Conservation (phyloP, 371 early-diverging fungal species). For the Rhizopus stolonifer region DNA sequence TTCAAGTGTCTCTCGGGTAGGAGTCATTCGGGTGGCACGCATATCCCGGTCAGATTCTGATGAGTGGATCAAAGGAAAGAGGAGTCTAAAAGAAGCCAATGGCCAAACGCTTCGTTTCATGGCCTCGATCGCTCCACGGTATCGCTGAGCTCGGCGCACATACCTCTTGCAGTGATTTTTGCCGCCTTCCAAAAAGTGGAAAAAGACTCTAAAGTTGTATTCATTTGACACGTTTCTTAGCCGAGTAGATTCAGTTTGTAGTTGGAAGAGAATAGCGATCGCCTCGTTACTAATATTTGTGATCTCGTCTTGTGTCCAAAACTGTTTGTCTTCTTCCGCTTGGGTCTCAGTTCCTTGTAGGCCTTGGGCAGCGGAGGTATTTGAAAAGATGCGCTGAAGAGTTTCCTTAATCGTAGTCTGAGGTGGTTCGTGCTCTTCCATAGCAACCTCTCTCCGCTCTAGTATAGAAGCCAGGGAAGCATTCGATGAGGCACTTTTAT, state of each 20-base stretch:
- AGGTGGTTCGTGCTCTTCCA: background rate
- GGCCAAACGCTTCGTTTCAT: slow-evolving; percentile 39
- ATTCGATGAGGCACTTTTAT: slow-evolving; percentile 2
- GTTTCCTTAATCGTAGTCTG: background rate
- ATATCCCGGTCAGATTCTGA: background rate
- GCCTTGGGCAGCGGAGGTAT: background rate
- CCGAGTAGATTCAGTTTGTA: slow-evolving; percentile 36
- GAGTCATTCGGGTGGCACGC: slow-evolving; percentile 6
- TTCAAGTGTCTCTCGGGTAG: slow-evolving; percentile 15
- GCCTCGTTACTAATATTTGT: slow-evolving; percentile 42
- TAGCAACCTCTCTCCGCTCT: background rate
- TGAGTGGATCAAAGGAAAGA: slow-evolving; percentile 24
- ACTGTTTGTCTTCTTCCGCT: background rate
- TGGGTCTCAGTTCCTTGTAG: background rate
- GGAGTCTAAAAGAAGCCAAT: slow-evolving; percentile 32
- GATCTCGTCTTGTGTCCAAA: slow-evolving; percentile 56
- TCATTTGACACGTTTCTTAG: slow-evolving; percentile 39
- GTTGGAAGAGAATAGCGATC: slow-evolving; percentile 20
- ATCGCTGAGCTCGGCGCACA: slow-evolving; percentile 29
- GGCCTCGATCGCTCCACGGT: slow-evolving; percentile 36
- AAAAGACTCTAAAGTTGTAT: slow-evolving; percentile 24
- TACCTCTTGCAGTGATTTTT: slow-evolving; percentile 21
- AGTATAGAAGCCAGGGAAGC: slow-evolving; percentile 1
- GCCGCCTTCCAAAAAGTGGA: slow-evolving; percentile 21
- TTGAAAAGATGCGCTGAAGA: slow-evolving; percentile 2